Evolutionary conservation across 2,329 filamentous ascomycete genomes (phyloP), one percentile per base, ranked within the genome.

Genomic region (Botrytis fabae): DNA sequence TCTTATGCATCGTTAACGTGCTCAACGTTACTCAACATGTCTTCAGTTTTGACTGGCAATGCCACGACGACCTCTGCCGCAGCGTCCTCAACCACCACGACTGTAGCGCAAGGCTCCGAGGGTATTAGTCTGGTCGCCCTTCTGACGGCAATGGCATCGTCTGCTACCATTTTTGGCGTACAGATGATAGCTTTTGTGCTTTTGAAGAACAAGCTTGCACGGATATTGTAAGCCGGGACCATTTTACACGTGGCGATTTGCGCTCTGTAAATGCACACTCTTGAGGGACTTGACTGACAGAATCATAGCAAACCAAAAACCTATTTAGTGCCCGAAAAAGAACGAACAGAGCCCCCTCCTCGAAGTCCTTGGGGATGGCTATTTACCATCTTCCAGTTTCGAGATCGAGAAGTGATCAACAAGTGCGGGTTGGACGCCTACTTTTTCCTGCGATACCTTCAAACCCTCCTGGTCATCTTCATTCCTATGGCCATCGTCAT

Each of bases 361-460:
- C 83, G 81, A 70, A 86, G 82, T 64, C 83, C 86, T 54, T 84
- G 87, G 81, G 84, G 84, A 9, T 80, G 77, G 78, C 72, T 91
- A 73, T 76, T 89, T 77, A 80, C 87, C 82, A 81, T 97, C 86
- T 86, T 93, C 84, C 82, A 90, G 84, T 84, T 93, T 84, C 82
- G 89, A 85, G 88, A 93, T 75, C 86, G 93, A 20, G 93, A 97
- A 78, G 90, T 99, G 77, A 97, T 99, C 78, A 92, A 95, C 70
- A 97, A 98, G 82, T 98, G 95, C 78, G 96, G 96, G 28, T 88
- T 99, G 16, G 96, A 99, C 81, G 94, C 95, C 79, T 99, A 97
- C 83, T 97, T 98, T 85, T 99, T 99, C 82, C 86, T 99, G 1
- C 92, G 97, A 75, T 99, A 97, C 80, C 88, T 95, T 40, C 90